phyloP scores from a whole-genome alignment of 2,329 filamentous ascomycete genomes.

The Ilyonectria sp. region DNA sequence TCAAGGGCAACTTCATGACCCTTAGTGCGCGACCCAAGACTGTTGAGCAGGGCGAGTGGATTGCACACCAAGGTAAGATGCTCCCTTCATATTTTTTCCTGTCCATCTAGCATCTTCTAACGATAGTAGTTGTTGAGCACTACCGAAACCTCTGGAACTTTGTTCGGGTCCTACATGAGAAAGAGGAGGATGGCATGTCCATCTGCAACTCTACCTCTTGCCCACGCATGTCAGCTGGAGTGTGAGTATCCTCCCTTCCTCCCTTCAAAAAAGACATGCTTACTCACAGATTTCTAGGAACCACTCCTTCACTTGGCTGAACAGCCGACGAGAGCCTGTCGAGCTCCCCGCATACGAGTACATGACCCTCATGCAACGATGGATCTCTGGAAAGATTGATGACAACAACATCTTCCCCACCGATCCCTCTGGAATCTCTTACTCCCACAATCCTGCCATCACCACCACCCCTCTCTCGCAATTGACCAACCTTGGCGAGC shows the following conservation, averaged over 20 bases:
- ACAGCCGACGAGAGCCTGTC: slow-evolving; percentile 87
- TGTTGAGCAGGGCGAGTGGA: slow-evolving; percentile 95
- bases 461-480: slow-evolving; percentile 73
- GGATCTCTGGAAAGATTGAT: slow-evolving; percentile 96
- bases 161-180: slow-evolving; percentile 89
- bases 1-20: slow-evolving; percentile 99
- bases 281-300: slow-evolving; percentile 66
- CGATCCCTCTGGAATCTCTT: slow-evolving; percentile 80
- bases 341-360: slow-evolving; percentile 95
- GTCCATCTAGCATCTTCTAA: slow-evolving; percentile 8
- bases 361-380: slow-evolving; percentile 95
- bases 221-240: slow-evolving; percentile 94
- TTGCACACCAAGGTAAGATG: slow-evolving; percentile 89
- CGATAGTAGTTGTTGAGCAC: slow-evolving; percentile 84
- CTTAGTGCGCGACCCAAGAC: slow-evolving; percentile 93
- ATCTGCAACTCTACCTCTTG: slow-evolving; percentile 90
- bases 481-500: slow-evolving; percentile 72
- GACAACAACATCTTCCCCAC: slow-evolving; percentile 93
- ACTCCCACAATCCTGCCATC: slow-evolving; percentile 73
- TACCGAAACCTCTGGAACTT: slow-evolving; percentile 92
- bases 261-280: background rate
- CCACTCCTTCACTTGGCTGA: slow-evolving; percentile 97
- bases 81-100: slow-evolving; percentile 1
- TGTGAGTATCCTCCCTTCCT: slow-evolving; percentile 72
- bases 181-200: slow-evolving; percentile 81